Percentiles rank a stretch among this genome's conserved stretches.
Evolutionary conservation across 2,329 filamentous ascomycete genomes (phyloP).

Genomic region (Epichloe scottii): DNA sequence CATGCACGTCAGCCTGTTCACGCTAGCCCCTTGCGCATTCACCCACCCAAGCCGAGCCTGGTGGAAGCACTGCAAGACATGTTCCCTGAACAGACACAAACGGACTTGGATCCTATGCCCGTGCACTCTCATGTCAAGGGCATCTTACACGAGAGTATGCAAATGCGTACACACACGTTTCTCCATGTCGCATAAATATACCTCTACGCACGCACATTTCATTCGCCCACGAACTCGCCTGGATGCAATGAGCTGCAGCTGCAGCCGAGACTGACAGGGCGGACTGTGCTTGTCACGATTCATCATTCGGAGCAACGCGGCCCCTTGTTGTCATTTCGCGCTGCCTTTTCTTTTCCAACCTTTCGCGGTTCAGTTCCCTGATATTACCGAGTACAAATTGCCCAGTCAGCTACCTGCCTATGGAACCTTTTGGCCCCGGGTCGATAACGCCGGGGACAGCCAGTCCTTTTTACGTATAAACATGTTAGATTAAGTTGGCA

Average conservation of each 20-base stretch:
- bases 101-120: too few relatives aligned
- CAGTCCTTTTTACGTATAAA: too few relatives aligned
- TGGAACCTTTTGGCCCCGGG: too few relatives aligned
- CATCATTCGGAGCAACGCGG: neutral
- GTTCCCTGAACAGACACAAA: too few relatives aligned
- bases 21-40: too few relatives aligned
- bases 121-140: neutral
- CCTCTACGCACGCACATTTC: neutral
- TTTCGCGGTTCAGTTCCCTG: too few relatives aligned
- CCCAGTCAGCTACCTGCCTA: too few relatives aligned
- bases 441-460: too few relatives aligned
- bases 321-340: neutral
- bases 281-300: neutral
- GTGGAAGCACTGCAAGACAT: neutral
- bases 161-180: neutral
- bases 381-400: too few relatives aligned
- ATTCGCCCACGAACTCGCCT: neutral
- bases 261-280: neutral
- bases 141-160: neutral
- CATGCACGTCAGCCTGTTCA: too few relatives aligned
- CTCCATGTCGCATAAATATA: neutral
- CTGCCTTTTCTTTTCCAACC: neutral
- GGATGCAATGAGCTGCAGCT: neutral
- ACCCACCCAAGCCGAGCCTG: too few relatives aligned
- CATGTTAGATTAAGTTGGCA: too few relatives aligned